Conservation (phyloP, 2,329 filamentous ascomycete species). For the Colletotrichum musae region DNA sequence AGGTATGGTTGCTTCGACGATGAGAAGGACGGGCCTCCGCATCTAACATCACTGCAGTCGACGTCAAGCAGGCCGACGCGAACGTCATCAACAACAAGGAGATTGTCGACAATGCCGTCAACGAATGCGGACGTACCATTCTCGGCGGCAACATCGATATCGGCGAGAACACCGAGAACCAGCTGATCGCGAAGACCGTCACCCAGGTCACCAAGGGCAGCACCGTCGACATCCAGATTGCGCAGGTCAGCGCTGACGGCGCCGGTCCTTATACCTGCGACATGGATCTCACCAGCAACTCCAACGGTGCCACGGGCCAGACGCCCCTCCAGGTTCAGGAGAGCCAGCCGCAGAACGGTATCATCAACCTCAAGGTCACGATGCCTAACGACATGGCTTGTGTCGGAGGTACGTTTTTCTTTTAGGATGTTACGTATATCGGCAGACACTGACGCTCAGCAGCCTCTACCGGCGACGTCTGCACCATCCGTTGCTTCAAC, state of each 20-base stretch:
- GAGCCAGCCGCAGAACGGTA: slow-evolving; percentile 67
- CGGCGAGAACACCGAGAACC: slow-evolving; percentile 67
- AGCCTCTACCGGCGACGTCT: slow-evolving; percentile 70
- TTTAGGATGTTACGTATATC: slow-evolving; percentile 11
- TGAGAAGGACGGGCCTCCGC: slow-evolving; percentile 49
- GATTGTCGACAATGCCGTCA: slow-evolving; percentile 66
- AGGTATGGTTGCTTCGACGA: slow-evolving; percentile 48
- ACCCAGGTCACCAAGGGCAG: slow-evolving; percentile 65
- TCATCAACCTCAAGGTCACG: slow-evolving; percentile 69
- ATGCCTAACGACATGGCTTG: slow-evolving; percentile 66
- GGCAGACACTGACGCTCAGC: slow-evolving; percentile 31
- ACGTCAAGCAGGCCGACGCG: slow-evolving; percentile 75
- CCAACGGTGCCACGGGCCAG: slow-evolving; percentile 59
- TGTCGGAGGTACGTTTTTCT: slow-evolving; percentile 58
- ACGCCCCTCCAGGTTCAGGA: slow-evolving; percentile 66
- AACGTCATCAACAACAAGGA: slow-evolving; percentile 74
- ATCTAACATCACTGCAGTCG: slow-evolving; percentile 66
- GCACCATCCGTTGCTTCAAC: slow-evolving; percentile 74
- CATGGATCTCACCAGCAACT: slow-evolving; percentile 64
- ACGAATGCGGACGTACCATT: slow-evolving; percentile 75
- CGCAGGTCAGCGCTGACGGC: slow-evolving; percentile 68
- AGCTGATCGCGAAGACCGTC: slow-evolving; percentile 60
- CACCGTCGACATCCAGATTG: slow-evolving; percentile 62
- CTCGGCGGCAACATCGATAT: slow-evolving; percentile 74
- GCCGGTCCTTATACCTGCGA: slow-evolving; percentile 70